Conservation (phyloP, 2,329 filamentous ascomycete genomes). For the Arthrobotrys sphaeroides region DNA sequence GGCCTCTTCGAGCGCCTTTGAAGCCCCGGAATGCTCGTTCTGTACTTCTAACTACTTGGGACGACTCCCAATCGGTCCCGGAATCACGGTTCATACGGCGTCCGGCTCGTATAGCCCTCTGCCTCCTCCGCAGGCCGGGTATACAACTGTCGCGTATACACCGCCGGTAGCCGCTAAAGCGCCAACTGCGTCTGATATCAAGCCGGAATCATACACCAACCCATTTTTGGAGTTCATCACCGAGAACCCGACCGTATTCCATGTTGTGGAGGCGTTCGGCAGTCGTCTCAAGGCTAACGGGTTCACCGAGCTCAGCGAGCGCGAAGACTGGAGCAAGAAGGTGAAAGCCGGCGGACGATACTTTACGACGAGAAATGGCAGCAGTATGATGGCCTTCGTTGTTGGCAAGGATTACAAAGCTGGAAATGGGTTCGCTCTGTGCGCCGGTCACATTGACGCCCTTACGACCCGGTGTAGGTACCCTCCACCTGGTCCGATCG, state of each 20-base stretch:
- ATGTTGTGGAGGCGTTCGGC: slow-evolving; percentile 82
- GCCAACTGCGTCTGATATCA: slow-evolving; percentile 47
- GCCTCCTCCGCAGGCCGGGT: slow-evolving; percentile 6
- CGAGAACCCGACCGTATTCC: slow-evolving; percentile 91
- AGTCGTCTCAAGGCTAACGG: slow-evolving; percentile 75
- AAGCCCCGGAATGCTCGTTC: slow-evolving; percentile 29
- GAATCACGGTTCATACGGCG: slow-evolving; percentile 27
- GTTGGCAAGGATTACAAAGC: slow-evolving; percentile 82
- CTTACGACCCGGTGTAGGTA: slow-evolving; percentile 74
- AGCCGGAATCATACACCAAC: slow-evolving; percentile 75
- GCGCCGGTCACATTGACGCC: slow-evolving; percentile 93
- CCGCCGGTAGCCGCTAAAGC: slow-evolving; percentile 14
- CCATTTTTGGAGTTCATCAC: slow-evolving; percentile 89
- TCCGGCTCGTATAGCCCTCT: neutral
- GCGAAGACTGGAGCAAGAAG: slow-evolving; percentile 78
- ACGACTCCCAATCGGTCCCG: slow-evolving; percentile 17
- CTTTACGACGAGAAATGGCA: slow-evolving; percentile 85
- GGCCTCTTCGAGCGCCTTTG: slow-evolving; percentile 21
- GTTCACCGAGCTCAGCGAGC: slow-evolving; percentile 78
- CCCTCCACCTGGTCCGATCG: neutral
- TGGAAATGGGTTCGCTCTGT: slow-evolving; percentile 86
- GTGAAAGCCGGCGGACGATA: slow-evolving; percentile 86
- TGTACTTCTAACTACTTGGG: slow-evolving; percentile 37
- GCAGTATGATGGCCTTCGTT: slow-evolving; percentile 83
- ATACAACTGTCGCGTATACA: neutral